Base-by-base conservation (phyloP, 768 basidiomycete species). In the Trametes punicea region DNA sequence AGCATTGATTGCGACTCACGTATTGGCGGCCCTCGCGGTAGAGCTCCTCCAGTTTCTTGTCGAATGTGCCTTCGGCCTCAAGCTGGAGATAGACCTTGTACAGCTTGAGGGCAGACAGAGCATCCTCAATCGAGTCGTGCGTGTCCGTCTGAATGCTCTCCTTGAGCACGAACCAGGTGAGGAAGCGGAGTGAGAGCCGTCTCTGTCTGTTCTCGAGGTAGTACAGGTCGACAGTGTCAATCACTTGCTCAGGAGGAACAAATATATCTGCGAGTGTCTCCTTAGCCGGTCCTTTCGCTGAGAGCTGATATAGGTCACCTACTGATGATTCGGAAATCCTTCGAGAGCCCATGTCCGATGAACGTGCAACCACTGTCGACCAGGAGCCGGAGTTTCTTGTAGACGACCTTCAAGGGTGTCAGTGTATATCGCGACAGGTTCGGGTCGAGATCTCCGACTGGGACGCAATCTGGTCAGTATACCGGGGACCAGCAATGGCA, bases 321-420 rank as follows among this genome's bases (percentile, higher is more conserved):
- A 96, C 96, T 99, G 74, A 98, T 99, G 53, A 96, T 98, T 10
- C 96, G 83, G 74, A 98, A 98, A 69, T 99, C 97, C 68, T 98
- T 98, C 15, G 93, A 88, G 16, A 99, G 81, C 5, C 97, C 97
- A 65, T 99, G 97, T 0, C 97, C 97, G 52, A 98, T 88, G 68
- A 99, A 99, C 55, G 93, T 89, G 67, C 97, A 99, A 5, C 95
- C 94, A 21, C 87, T 79, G 68, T 99, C 97, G 18, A 98, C 94
- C 4, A 98, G 77, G 18, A 95, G 71, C 2, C 97, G 84, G 11
- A 99, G 75, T 69, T 99, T 99, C 78, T 98, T 98, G 75, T 98
- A 99, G 2, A 94, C 97, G n/a, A 96, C 81, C 66, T 99, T 99
- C 55, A 98, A 75, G 0, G 97, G 96, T 1, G 96, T 97, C 42